Evolutionary conservation across 352 stramenopile species (phyloP).

Genomic region (Phytopythium vexans): DNA sequence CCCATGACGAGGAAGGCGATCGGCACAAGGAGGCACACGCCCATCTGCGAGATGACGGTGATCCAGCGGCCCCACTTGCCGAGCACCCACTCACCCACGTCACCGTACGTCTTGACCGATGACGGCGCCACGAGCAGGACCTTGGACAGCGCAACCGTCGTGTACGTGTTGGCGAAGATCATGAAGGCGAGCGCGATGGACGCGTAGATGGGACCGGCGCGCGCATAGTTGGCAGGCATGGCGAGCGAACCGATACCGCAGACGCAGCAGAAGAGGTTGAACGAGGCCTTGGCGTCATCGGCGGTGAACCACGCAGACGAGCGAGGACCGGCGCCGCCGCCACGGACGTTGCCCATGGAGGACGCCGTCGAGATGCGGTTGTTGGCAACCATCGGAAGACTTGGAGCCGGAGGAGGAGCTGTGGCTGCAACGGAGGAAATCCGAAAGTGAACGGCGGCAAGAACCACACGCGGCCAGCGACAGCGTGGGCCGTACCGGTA

Average conservation of each 20-base stretch:
- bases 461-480: background rate
- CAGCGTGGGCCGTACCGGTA: background rate
- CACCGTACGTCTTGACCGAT: constrained; percentile 50
- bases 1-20: constrained; percentile 50
- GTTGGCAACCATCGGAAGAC: constrained; percentile 9
- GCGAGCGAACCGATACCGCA: constrained; percentile 51
- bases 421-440: constrained; percentile 16
- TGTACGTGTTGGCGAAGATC: constrained; percentile 55
- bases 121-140: constrained; percentile 40
- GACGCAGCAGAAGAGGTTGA: constrained; percentile 41
- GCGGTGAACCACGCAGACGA: constrained; percentile 37
- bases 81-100: constrained; percentile 33
- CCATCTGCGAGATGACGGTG: constrained; percentile 38
- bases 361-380: constrained; percentile 14
- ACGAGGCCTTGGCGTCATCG: constrained; percentile 46
- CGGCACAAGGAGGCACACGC: constrained; percentile 33
- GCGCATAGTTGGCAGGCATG: constrained; percentile 52
- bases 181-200: constrained; percentile 45
- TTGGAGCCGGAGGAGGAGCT: constrained; percentile 2
- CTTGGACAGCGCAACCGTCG: constrained; percentile 40
- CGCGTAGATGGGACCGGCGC: constrained; percentile 36
- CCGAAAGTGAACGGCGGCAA: constrained; percentile 16
- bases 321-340: constrained; percentile 3
- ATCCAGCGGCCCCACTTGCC: constrained; percentile 35
- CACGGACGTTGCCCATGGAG: constrained; percentile 5